phyloP scores from a whole-genome alignment of 176 grass and related monocot genomes.

The Hsuehochloa calcarea region DNA sequence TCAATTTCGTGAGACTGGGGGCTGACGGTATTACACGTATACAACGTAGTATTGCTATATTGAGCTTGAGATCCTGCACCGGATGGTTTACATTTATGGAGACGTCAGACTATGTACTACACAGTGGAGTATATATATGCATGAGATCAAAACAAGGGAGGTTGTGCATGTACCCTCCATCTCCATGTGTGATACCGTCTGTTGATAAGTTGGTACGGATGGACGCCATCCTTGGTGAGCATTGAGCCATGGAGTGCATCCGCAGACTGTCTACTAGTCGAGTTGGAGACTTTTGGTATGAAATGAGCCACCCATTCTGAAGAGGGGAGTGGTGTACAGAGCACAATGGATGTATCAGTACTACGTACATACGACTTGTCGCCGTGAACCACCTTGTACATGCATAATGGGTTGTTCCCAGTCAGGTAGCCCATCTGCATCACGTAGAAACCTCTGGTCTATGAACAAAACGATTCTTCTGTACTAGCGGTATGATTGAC shows the following conservation, averaged over 20 bases:
- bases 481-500: neutral
- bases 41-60: neutral
- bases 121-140: neutral
- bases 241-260: neutral
- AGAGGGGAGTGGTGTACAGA: too few species aligned
- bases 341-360: neutral
- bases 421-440: conserved; percentile 9
- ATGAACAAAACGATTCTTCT: too few species aligned
- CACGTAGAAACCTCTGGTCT: neutral
- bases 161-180: neutral
- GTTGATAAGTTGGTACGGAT: neutral
- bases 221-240: neutral
- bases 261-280: too few species aligned
- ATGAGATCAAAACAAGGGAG: neutral
- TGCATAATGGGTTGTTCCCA: neutral
- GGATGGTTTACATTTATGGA: neutral
- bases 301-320: too few species aligned
- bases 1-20: too few species aligned
- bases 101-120: neutral
- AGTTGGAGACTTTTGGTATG: too few species aligned
- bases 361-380: neutral
- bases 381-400: neutral
- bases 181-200: neutral
- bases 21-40: neutral
- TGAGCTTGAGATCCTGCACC: neutral